Evolutionary conservation across 1,284 basidiomycete genomes (phyloP), one percentile per base, ranked within the genome.

Genomic region (Austroboletus rostrupii): DNA sequence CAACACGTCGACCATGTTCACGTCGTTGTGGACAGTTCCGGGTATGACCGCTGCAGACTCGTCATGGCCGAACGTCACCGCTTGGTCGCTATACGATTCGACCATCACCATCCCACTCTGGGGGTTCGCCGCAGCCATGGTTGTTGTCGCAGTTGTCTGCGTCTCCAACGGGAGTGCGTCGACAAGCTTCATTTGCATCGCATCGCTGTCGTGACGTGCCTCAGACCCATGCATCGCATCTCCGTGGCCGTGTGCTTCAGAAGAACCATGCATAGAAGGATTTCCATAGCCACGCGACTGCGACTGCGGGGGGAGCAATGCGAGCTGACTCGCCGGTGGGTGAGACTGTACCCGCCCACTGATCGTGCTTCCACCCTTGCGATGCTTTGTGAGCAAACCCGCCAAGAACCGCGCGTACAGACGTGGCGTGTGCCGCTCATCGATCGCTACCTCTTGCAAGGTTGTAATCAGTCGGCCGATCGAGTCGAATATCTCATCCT

Each of bases 361-460:
- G 31, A 60, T 28, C 2, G 73, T 74, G 12, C 75, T 75, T 19
- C 83, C 80, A 55, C 86, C 85, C 41, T 78, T 78, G 29, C 83
- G 80, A 63, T 88, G 81, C 53, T 77, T 80, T 28, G 80, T 77
- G 26, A 90, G 71, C 11, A 90, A 70, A 23, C 81, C 74, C 0
- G 83, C 80, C 2, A 91, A 75, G 75, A 91, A 91, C 13, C 87
- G 81, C 7, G 88, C 86, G 61, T 90, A 90, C 32, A 91, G 71
- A 56, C 82, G 85, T 1, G 88, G 89, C 0, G 86, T 90, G 61
- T 91, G 88, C 12, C 84, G 79, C 55, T 90, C 87, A 61, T 91
- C 88, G 51, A 91, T 87, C 13, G 88, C 83, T 43, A 90, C 82
- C 48, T 86, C 80, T n/a, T 79, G 77, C 44, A 90, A 69, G 0